Conservation (phyloP, 2,329 filamentous ascomycete genomes). For the Curvularia lunata region DNA sequence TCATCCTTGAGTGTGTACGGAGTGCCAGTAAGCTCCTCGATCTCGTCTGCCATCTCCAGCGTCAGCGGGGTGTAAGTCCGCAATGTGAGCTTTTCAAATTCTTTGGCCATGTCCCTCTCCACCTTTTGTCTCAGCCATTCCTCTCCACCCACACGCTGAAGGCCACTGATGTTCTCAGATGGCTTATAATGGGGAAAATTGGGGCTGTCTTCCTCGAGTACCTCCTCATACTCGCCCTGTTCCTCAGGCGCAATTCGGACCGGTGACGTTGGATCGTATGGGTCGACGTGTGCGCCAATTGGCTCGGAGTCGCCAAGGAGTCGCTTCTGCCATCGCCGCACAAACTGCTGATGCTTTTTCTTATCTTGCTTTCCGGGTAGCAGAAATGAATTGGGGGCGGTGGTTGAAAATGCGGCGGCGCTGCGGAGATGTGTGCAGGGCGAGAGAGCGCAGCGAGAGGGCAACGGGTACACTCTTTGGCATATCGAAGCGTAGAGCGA, state of each 20-base stretch:
- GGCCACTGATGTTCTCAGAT: constrained; percentile 36
- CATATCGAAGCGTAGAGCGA: constrained; percentile 22
- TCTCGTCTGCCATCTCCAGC: constrained; percentile 39
- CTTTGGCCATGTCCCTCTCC: constrained; percentile 36
- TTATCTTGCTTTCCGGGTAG: constrained; percentile 42
- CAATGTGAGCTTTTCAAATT: constrained; percentile 46
- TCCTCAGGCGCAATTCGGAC: constrained; percentile 47
- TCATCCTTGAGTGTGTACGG: constrained; percentile 39
- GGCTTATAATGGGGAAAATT: constrained; percentile 17
- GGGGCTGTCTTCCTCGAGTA: constrained; percentile 35
- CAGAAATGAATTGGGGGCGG: constrained; percentile 32
- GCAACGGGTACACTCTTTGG: constrained; percentile 22
- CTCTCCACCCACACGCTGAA: constrained; percentile 62
- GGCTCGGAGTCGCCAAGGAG: constrained; percentile 46
- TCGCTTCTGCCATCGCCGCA: constrained; percentile 47
- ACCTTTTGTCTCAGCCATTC: constrained; percentile 49
- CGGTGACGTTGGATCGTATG: constrained; percentile 46
- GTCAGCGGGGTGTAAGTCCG: constrained; percentile 42
- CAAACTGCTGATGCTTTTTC: constrained; percentile 46
- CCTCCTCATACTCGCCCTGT: constrained; percentile 43
- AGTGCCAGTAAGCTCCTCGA: constrained; percentile 41
- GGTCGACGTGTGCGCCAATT: constrained; percentile 47
- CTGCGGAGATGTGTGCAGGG: constrained; percentile 20
- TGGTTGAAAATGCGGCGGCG: constrained; percentile 42
- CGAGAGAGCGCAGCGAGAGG: constrained; percentile 18